Base-by-base conservation (phyloP, 1,139 yeast species). In the Yamadazyma blattariae region DNA sequence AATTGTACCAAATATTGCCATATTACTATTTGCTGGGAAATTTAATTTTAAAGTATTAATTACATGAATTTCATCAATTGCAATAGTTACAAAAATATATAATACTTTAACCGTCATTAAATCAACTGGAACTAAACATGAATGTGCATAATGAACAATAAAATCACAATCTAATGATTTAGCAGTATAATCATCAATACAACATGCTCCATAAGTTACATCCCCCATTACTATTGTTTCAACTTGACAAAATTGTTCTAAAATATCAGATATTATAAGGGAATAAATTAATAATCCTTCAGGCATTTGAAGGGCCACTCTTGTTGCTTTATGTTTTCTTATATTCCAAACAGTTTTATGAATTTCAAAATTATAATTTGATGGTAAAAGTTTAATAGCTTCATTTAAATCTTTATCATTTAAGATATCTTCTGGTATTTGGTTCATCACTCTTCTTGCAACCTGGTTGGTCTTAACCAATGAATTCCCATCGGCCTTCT, bases 171-270 rank as follows among this genome's bases (percentile, higher is more conserved):
- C 96, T 30, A 92, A 64, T 0, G 97, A 82, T 41, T 90, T 68
- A 4, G 99, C 98, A 0, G 98, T 90, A 54, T 74, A 92, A 56
- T 92, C 99, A 56, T 92, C 99, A 35, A 92, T 89, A 61, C 99
- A 92, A 56, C 99, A 92, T 0, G 99, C 99, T 23, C 99, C 99
- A 52, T 92, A 92, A 0, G 97, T 88, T 1, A 92, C 98, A 59
- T 92, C 99, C 2, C 99, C 99, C 98, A 92, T 94, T 5, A 92
- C 95, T 1, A 94, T 71, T 0, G 92, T 86, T 52, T 90, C 96
- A 33, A 84, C 92, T 6, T 67, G 63, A 54, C 97, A 89, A 51
- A 92, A 90, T 58, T 90, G 96, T 54, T 89, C 96, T 26, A 92
- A 57, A 21, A 92, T 92, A 58, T 92, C 99, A 2, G 96, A 74